Evolutionary conservation across 371 early-diverging fungal genomes (phyloP).

Genomic region (Saksenaea vasiformis): DNA sequence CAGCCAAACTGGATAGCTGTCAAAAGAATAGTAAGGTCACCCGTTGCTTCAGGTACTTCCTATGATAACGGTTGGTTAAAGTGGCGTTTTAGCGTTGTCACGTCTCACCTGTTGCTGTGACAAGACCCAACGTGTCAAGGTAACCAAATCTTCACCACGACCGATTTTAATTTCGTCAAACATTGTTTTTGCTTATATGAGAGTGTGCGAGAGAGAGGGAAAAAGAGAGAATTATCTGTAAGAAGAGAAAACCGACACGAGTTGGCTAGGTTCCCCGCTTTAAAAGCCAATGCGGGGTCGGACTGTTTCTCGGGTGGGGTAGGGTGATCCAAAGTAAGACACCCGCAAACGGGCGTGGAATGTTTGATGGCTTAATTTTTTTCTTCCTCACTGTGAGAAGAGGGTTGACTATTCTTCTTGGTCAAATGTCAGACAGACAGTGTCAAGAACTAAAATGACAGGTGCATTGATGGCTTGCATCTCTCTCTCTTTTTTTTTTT

Average conservation of each 20-base stretch:
- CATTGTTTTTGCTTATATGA: slow-evolving; percentile 16
- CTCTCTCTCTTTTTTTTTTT: no score
- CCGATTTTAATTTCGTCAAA: slow-evolving; percentile 51
- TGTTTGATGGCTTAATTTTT: not conserved
- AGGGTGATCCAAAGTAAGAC: slow-evolving; percentile 4
- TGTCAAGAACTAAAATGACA: not conserved
- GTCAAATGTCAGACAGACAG: not conserved
- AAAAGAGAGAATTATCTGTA: not conserved
- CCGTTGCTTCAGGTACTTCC: slow-evolving; percentile 80
- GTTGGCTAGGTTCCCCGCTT: slow-evolving; percentile 9
- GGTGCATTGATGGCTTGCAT: not conserved
- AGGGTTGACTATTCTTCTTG: no score
- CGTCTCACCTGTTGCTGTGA: slow-evolving; percentile 75
- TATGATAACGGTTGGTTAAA: not conserved
- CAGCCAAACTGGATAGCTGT: slow-evolving; percentile 93
- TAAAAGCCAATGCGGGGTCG: slow-evolving; percentile 13
- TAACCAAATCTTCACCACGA: slow-evolving; percentile 85
- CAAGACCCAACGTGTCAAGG: slow-evolving; percentile 93
- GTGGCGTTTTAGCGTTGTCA: not conserved
- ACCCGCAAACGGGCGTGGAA: not conserved
- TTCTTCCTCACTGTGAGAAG: not conserved
- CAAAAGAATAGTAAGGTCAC: slow-evolving; percentile 92
- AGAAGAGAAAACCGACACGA: slow-evolving; percentile 9
- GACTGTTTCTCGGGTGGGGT: slow-evolving; percentile 12
- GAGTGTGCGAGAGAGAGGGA: not conserved